Conservation (phyloP, 177 flowering plant genomes). For the Vitis hybrid region DNA sequence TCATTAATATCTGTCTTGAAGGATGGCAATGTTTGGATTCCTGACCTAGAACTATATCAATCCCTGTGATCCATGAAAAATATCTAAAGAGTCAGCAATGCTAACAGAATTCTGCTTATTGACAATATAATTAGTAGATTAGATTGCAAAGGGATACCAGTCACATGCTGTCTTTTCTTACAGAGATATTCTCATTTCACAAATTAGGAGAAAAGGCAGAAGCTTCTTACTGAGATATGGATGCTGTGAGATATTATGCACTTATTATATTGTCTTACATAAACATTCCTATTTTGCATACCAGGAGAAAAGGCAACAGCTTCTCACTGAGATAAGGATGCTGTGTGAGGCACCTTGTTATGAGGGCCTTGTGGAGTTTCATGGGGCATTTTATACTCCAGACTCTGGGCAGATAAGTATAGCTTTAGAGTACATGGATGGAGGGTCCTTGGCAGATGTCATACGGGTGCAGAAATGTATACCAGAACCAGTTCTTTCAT, state of each 20-base stretch:
- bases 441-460: constrained; percentile 94
- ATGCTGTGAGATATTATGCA: background rate
- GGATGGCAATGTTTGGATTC: too few species aligned
- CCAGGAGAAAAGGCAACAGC: constrained; percentile 95
- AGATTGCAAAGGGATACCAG: too few species aligned
- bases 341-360: constrained; percentile 92
- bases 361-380: constrained; percentile 91
- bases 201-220: background rate
- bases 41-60: too few species aligned
- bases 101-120: too few species aligned
- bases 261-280: background rate
- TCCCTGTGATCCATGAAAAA: too few species aligned
- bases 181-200: too few species aligned
- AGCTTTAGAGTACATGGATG: constrained; percentile 97
- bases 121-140: too few species aligned
- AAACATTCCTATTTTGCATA: constrained; percentile 7
- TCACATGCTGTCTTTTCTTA: too few species aligned
- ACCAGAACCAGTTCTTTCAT: constrained; percentile 87
- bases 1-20: too few species aligned
- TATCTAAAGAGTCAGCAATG: too few species aligned
- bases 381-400: constrained; percentile 96
- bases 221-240: background rate
- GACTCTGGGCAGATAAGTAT: constrained; percentile 99
- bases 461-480: constrained; percentile 53
- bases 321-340: constrained; percentile 91